Conservation (phyloP, 2,329 filamentous ascomycete species). For the Colletotrichum spaethianum region DNA sequence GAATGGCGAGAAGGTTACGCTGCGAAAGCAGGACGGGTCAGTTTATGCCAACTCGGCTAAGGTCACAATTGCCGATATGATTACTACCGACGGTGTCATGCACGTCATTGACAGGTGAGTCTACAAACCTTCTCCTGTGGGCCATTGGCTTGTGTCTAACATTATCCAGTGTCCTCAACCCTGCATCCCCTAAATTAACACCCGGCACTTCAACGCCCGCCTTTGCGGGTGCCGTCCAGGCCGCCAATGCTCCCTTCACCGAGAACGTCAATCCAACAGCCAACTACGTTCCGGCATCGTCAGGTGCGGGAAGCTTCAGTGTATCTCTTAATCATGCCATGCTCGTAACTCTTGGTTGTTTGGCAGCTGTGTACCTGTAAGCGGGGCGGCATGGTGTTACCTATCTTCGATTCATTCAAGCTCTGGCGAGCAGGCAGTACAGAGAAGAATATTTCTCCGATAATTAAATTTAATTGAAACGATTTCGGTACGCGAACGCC, state of each 20-base stretch:
- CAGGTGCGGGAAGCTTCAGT: conserved; percentile 43
- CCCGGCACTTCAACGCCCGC: conserved; percentile 61
- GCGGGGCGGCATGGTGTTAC: background rate
- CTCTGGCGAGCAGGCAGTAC: conserved; percentile 17
- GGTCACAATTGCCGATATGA: conserved; percentile 64
- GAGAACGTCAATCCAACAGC: conserved; percentile 57
- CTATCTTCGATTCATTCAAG: conserved; percentile 1
- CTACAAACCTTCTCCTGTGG: conserved; percentile 41
- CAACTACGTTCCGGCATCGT: conserved; percentile 44
- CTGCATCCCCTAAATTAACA: conserved; percentile 46
- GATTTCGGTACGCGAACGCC: background rate
- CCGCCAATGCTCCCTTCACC: conserved; percentile 66
- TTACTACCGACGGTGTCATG: conserved; percentile 70
- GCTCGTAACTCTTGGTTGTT: conserved; percentile 41
- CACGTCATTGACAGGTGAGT: conserved; percentile 71
- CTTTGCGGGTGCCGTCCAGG: conserved; percentile 67
- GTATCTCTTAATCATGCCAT: conserved; percentile 42
- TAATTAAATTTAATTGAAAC: conserved; percentile 46
- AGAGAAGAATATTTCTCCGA: conserved; percentile 14
- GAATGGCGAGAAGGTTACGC: conserved; percentile 53
- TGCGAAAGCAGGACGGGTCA: conserved; percentile 57
- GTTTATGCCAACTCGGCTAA: conserved; percentile 67
- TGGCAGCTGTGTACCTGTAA: conserved; percentile 38
- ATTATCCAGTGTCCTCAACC: conserved; percentile 55
- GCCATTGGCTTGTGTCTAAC: conserved; percentile 36